Percentiles rank a stretch among this genome's conserved stretches.
These are phyloP conservation scores for Ophiocordyceps camponoti-rufipedis DNA, from an alignment of 2,329 filamentous ascomycete genomes.

Conservation along the genomic window DNA sequence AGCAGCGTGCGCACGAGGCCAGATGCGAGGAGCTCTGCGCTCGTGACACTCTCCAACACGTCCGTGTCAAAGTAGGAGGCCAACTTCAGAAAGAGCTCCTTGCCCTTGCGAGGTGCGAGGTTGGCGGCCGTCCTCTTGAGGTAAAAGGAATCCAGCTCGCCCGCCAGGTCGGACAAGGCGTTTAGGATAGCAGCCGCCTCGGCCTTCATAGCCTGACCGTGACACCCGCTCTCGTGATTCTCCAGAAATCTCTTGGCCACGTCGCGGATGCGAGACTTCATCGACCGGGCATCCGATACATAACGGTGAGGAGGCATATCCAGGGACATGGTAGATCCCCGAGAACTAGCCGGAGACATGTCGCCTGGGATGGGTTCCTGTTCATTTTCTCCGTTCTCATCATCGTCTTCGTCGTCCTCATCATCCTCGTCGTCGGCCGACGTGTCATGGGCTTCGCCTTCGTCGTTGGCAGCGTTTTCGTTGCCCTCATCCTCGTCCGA, in stretches of 20 bases:
- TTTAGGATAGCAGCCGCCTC: slow-evolving; percentile 63
- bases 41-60: slow-evolving; percentile 83
- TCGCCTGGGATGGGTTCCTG: slow-evolving; percentile 33
- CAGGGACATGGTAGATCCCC: slow-evolving; percentile 46
- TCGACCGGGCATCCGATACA: slow-evolving; percentile 30
- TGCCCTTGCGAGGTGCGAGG: slow-evolving; percentile 31
- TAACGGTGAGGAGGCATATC: slow-evolving; percentile 33
- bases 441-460: slow-evolving; percentile 1
- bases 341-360: slow-evolving; percentile 47
- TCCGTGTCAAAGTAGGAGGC: slow-evolving; percentile 78
- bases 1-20: slow-evolving; percentile 74
- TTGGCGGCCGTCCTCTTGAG: slow-evolving; percentile 30
- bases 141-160: slow-evolving; percentile 56
- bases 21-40: slow-evolving; percentile 81
- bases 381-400: slow-evolving; percentile 37
- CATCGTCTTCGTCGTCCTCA: slow-evolving; percentile 25
- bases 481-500: slow-evolving; percentile 9
- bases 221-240: slow-evolving; percentile 59
- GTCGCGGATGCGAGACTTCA: slow-evolving; percentile 49
- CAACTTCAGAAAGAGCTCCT: slow-evolving; percentile 53
- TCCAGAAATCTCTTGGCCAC: slow-evolving; percentile 73
- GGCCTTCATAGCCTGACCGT: slow-evolving; percentile 53
- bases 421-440: slow-evolving; percentile 13
- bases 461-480: background rate
- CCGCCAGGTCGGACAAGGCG: slow-evolving; percentile 52